Percentiles rank a stretch among this genome's conserved stretches.
Evolutionary conservation across 139 green algal species (phyloP).

Genomic region (Chlorella sp.): DNA sequence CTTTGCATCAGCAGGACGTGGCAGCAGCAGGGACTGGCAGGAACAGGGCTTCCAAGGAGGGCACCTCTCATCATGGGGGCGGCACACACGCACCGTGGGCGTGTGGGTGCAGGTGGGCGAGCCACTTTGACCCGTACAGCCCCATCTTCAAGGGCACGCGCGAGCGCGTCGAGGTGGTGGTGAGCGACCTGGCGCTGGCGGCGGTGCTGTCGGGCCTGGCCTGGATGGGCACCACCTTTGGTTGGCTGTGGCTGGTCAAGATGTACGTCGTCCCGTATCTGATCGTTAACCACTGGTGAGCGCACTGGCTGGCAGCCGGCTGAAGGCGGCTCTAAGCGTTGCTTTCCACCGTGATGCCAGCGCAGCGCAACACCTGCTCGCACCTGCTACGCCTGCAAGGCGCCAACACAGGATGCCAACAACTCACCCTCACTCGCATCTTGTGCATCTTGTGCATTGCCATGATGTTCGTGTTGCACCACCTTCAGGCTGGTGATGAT

Average conservation of each 20-base stretch:
- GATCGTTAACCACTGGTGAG: conserved; percentile 84
- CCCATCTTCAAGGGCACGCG: conserved; percentile 82
- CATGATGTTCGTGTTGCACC: no score
- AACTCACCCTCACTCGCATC: not conserved
- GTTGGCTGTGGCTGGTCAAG: conserved; percentile 65
- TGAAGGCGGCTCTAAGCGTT: not conserved
- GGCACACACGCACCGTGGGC: no score
- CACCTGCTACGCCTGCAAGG: no score
- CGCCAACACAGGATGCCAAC: not conserved
- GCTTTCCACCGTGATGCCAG: not conserved
- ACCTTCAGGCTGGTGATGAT: conserved; percentile 58
- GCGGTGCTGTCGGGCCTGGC: conserved; percentile 46
- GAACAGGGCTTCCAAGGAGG: not conserved
- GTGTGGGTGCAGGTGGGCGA: conserved; percentile 38
- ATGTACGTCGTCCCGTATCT: conserved; percentile 79
- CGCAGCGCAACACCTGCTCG: not conserved
- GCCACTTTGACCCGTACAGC: conserved; percentile 83
- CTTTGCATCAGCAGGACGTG: not conserved
- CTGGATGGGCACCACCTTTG: conserved; percentile 34
- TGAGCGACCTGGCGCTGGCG: conserved; percentile 51
- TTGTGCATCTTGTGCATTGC: no score
- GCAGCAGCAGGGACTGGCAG: not conserved
- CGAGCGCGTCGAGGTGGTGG: conserved; percentile 63
- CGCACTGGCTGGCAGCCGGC: conserved; percentile 9
- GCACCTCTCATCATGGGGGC: no score